Conservation (phyloP, 176 grass and related monocot species). For the Aegilops sharonensis region DNA sequence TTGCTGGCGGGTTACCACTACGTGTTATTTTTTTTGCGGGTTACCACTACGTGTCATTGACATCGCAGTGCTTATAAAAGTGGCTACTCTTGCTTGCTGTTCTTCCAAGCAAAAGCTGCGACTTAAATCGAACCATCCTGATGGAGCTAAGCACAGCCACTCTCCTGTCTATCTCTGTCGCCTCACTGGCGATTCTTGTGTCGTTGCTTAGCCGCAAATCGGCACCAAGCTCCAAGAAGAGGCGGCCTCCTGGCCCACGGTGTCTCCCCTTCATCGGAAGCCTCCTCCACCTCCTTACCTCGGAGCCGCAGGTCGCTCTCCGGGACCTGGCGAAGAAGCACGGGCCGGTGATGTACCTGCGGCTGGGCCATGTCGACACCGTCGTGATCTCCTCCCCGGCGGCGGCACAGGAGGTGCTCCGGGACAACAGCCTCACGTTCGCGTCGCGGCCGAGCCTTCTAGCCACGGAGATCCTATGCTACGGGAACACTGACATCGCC, state of each 20-base stretch:
- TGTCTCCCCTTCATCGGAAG: conserved; percentile 29
- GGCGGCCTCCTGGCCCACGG: conserved; percentile 29
- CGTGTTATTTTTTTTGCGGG: too few species aligned
- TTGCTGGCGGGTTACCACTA: too few species aligned
- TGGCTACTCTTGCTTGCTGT: too few species aligned
- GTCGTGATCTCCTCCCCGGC: conserved; percentile 37
- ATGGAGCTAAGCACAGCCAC: not conserved
- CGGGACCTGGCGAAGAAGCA: not conserved
- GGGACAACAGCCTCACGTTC: conserved; percentile 23
- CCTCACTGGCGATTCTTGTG: not conserved
- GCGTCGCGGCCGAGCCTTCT: conserved; percentile 4
- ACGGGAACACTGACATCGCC: conserved; percentile 26
- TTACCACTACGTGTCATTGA: too few species aligned
- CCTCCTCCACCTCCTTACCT: conserved; percentile 30
- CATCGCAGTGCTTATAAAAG: not conserved
- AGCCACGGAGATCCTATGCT: not conserved
- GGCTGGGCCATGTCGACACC: conserved; percentile 28
- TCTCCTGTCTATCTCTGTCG: not conserved
- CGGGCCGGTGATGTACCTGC: conserved; percentile 39
- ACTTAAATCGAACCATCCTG: not conserved
- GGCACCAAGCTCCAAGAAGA: not conserved
- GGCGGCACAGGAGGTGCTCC: conserved; percentile 30
- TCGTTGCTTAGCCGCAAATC: not conserved
- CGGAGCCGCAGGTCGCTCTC: conserved; percentile 18
- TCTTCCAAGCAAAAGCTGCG: not conserved